phyloP scores from a whole-genome alignment of 2,329 filamentous ascomycete species.

The Penicillium oxalicum region DNA sequence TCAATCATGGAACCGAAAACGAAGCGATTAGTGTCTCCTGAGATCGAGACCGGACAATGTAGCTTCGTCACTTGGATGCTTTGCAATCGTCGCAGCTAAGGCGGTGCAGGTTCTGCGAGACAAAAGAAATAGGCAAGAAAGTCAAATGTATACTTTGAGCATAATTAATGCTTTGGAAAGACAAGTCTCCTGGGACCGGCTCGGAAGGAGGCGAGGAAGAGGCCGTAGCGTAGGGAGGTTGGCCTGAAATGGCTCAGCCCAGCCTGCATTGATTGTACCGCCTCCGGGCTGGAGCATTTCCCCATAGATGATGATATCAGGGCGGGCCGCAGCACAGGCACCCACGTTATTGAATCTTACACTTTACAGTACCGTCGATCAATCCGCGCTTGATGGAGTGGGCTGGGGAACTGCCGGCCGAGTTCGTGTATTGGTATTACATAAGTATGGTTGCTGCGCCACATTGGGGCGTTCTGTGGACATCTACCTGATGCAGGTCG shows the following conservation, averaged over 20 bases:
- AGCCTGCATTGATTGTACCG: neutral
- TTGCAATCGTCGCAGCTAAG: too few species aligned
- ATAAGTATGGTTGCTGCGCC: neutral
- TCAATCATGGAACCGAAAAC: too few species aligned
- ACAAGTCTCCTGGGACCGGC: too few species aligned
- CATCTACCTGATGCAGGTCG: too few species aligned
- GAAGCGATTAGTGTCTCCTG: too few species aligned
- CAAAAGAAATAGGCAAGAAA: too few species aligned
- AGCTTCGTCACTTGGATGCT: too few species aligned
- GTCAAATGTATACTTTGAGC: too few species aligned
- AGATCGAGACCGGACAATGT: too few species aligned
- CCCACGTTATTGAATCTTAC: neutral
- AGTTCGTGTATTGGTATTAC: neutral
- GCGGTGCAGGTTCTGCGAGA: too few species aligned
- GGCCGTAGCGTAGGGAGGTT: neutral
- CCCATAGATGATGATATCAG: slow-evolving; percentile 4
- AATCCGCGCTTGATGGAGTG: neutral
- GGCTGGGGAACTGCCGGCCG: neutral
- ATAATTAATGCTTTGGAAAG: too few species aligned
- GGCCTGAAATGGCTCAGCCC: neutral
- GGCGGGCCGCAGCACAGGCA: slow-evolving; percentile 1
- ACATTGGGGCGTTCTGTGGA: neutral
- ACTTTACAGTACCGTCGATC: neutral
- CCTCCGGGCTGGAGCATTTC: neutral
- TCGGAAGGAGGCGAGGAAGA: neutral